Evolutionary conservation across 2,329 filamentous ascomycete genomes (phyloP).

Genomic region (Cladobotryum protrusum): DNA sequence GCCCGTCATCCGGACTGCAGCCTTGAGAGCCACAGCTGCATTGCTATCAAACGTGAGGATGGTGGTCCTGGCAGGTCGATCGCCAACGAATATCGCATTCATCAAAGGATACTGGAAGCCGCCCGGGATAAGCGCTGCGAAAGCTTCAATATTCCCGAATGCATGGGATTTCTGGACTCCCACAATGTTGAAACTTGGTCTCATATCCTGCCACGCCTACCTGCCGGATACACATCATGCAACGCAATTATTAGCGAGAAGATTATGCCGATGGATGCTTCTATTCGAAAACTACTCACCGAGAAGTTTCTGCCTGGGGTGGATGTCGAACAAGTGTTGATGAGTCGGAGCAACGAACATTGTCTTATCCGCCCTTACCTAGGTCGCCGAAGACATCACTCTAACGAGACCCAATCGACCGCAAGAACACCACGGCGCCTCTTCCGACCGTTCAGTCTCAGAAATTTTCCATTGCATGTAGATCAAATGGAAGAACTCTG

Average conservation of each 20-base stretch:
- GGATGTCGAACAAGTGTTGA: conserved; percentile 1
- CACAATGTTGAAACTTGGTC: conserved; percentile 10
- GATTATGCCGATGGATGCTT: conserved; percentile 17
- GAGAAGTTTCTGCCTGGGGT: conserved; percentile 14
- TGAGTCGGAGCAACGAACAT: conserved; percentile 31
- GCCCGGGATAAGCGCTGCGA: neutral
- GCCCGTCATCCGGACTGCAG: too few relatives aligned
- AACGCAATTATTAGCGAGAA: conserved; percentile 25
- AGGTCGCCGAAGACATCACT: conserved; percentile 26
- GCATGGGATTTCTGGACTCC: neutral
- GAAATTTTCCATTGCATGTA: conserved; percentile 35
- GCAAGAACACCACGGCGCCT: neutral
- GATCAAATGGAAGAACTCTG: too few relatives aligned
- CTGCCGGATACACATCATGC: conserved; percentile 15
- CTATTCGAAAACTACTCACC: conserved; percentile 15
- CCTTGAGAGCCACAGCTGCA: too few relatives aligned
- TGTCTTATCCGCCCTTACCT: conserved; percentile 46
- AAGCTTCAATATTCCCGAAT: neutral
- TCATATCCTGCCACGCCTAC: conserved; percentile 16
- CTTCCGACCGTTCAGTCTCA: conserved; percentile 31
- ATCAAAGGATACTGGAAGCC: neutral
- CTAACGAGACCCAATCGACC: neutral
- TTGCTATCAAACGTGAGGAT: too few relatives aligned
- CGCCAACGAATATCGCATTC: conserved; percentile 15
- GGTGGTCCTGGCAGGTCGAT: conserved; percentile 12